phyloP scores from a whole-genome alignment of 164 flowering plant genomes.

The Cinnamomum chago region DNA sequence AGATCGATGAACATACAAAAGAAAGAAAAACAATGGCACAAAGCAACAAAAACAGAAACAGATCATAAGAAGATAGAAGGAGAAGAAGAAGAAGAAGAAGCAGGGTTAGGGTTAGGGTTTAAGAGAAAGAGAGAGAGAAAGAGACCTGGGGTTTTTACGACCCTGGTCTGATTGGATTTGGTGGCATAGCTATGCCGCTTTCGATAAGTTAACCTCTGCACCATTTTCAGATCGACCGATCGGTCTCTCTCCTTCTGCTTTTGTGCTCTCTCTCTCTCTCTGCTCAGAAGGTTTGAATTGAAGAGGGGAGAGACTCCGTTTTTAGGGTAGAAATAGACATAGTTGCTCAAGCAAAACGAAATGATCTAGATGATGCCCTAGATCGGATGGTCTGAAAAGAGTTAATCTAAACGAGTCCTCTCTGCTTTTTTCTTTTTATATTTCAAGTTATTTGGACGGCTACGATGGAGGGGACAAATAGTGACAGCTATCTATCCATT shows the following conservation, averaged over 20 bases:
- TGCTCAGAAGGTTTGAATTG: too few relatives aligned
- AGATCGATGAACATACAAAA: not conserved
- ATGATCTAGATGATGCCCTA: constrained; percentile 16
- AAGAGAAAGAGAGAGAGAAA: not conserved
- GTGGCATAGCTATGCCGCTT: constrained; percentile 50
- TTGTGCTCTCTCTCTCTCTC: not conserved
- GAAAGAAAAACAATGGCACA: not conserved
- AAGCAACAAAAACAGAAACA: not conserved
- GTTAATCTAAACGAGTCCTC: not conserved
- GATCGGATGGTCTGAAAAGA: constrained; percentile 16
- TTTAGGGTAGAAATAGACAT: too few relatives aligned
- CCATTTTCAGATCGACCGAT: constrained; percentile 26
- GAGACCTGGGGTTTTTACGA: constrained; percentile 45
- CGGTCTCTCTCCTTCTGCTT: not conserved
- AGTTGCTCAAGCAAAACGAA: not conserved
- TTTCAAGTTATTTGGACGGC: not conserved
- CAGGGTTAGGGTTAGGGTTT: not conserved
- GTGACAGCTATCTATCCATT: not conserved
- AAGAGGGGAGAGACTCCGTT: too few relatives aligned
- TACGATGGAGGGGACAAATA: not conserved
- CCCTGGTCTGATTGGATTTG: constrained; percentile 43
- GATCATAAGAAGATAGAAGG: not conserved
- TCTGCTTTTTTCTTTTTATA: too few relatives aligned
- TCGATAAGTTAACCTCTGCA: constrained; percentile 41
- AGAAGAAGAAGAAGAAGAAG: not conserved